Evolutionary conservation across 805 yeast genomes (phyloP).

Genomic region (Ogataea thermomethanolica): DNA sequence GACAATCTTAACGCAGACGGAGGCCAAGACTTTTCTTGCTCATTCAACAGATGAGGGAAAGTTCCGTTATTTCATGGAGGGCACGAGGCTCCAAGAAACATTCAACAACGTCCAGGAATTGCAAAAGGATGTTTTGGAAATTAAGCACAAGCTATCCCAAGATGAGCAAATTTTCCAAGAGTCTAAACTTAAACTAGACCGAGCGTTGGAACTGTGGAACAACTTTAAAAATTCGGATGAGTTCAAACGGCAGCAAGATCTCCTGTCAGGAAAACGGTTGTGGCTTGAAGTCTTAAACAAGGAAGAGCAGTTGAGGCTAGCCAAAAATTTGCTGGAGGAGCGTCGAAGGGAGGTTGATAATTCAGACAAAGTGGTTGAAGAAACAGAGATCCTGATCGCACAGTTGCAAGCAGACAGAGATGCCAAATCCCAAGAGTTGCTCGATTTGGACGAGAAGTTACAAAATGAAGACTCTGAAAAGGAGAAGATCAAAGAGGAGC

Average conservation of each 20-base stretch:
- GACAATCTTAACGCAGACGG: constrained; percentile 90
- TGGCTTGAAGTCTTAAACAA: constrained; percentile 42
- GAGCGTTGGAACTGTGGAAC: constrained; percentile 39
- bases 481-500: constrained; percentile 14
- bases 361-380: constrained; percentile 20
- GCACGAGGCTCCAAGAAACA: constrained; percentile 71
- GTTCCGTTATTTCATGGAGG: constrained; percentile 75
- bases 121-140: constrained; percentile 38
- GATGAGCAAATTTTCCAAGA: constrained; percentile 28
- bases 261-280: constrained; percentile 44
- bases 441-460: constrained; percentile 17
- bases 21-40: constrained; percentile 85
- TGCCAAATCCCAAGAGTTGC: constrained; percentile 14
- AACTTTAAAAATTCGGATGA: constrained; percentile 41
- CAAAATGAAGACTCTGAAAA: constrained; percentile 13
- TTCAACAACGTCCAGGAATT: constrained; percentile 47
- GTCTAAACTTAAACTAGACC: constrained; percentile 39
- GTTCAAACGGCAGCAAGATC: constrained; percentile 36
- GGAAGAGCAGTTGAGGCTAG: constrained; percentile 23
- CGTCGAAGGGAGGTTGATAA: constrained; percentile 17
- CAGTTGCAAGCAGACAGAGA: constrained; percentile 14
- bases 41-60: constrained; percentile 69
- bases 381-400: constrained; percentile 10
- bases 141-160: constrained; percentile 38
- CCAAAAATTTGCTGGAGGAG: constrained; percentile 17